phyloP scores from a whole-genome alignment of 257 asterid genomes.

The Nicotiana paniculata region DNA sequence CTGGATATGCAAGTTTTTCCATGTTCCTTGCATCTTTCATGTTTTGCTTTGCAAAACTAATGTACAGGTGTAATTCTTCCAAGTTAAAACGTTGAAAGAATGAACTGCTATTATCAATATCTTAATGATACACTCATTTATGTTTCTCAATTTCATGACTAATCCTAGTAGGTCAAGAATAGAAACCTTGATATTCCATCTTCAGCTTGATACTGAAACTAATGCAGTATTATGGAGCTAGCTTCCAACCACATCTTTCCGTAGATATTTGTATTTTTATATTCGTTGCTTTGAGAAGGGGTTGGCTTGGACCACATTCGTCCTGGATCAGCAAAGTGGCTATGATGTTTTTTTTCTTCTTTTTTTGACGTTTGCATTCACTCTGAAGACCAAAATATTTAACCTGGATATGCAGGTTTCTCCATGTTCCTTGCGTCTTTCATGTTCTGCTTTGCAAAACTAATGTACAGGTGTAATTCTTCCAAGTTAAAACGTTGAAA shows the following conservation, averaged over 20 bases:
- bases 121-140: neutral
- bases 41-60: neutral
- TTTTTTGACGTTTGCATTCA: neutral
- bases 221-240: neutral
- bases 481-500: neutral
- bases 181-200: neutral
- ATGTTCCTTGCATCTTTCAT: neutral
- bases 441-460: neutral
- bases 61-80: neutral
- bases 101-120: neutral
- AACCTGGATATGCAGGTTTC: neutral
- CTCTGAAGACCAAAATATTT: neutral
- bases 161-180: neutral
- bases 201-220: neutral
- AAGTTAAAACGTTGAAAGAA: neutral
- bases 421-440: neutral
- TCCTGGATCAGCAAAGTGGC: neutral
- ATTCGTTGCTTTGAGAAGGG: neutral
- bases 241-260: neutral
- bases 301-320: neutral
- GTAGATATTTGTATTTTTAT: no score
- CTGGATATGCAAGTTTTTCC: neutral
- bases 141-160: neutral
- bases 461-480: neutral
- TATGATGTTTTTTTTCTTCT: neutral